Evolutionary conservation across 345 rosid genomes (phyloP).

Genomic region (Microcos paniculata): DNA sequence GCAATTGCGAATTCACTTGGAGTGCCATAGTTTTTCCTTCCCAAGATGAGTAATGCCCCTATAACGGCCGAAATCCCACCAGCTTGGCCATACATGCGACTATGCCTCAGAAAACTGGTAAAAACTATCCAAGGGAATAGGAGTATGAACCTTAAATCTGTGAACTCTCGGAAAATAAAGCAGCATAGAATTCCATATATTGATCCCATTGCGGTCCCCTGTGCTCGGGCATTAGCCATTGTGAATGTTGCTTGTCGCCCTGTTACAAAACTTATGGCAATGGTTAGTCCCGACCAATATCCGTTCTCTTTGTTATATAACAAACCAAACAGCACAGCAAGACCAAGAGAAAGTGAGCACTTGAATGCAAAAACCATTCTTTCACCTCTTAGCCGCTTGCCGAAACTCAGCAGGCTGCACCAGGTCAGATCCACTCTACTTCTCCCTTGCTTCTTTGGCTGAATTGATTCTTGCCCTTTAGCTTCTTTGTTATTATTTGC

Average conservation of each 20-base stretch:
- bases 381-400: conserved; percentile 17
- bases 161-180: conserved; percentile 59
- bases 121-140: conserved; percentile 89
- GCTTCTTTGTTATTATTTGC: conserved; percentile 7
- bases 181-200: conserved; percentile 85
- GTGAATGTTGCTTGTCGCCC: conserved; percentile 77
- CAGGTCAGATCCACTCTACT: background rate
- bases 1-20: conserved; percentile 85
- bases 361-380: conserved; percentile 56
- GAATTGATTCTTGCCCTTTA: conserved; percentile 18
- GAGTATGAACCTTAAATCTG: conserved; percentile 65
- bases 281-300: conserved; percentile 77
- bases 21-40: conserved; percentile 67
- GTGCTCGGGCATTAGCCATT: conserved; percentile 74
- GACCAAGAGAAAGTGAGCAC: conserved; percentile 65
- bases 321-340: conserved; percentile 66
- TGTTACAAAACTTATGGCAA: conserved; percentile 62
- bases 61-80: conserved; percentile 78
- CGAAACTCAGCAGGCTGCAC: background rate
- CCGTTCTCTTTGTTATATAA: conserved; percentile 67
- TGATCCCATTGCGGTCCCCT: conserved; percentile 88
- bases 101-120: conserved; percentile 60
- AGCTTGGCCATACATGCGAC: conserved; percentile 79
- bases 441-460: background rate
- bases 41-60: conserved; percentile 76